Evolutionary conservation across 192 early-diverging fungal genomes (phyloP), one percentile per base, ranked within the genome.

Genomic region (Coemansia sp.): DNA sequence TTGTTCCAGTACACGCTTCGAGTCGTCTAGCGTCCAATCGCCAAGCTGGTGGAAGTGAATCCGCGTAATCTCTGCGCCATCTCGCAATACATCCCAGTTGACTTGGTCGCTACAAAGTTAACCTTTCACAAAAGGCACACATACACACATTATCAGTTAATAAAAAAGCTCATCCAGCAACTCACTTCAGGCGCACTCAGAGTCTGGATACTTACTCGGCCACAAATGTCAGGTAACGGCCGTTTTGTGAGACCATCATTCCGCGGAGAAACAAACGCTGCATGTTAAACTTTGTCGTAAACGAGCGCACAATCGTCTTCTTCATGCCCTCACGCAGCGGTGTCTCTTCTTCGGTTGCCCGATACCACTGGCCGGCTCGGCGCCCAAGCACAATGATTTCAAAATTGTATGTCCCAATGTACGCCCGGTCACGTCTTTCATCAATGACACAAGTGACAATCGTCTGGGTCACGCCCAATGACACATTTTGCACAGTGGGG

Each of bases 261-360:
- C 72, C 63, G 7, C 78, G 68, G 8, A 80, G 63, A n/a, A 72
- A 54, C 47, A 81, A 37, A 14, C 54, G 25, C 39, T 48, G 57
- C 62, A 81, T 71, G n/a, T 68, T 69, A 54, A 81, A 81, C 43
- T 71, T 67, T 43, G 78, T 81, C 16, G 78, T 81, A 56, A 81
- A 81, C 37, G 72, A 71, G 9, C 49, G 54, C 8, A 75, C 58
- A 23, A 81, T 60, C 0, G 78, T 81, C 47, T 66, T 58, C 29
- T 65, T 62, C 62, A 81, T 45, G 31, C 58, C 72, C 5, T 68
- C 66, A 5, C 62, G 56, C 17, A 81, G 31, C 3, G 47, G 39
- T 5, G 53, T 12, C 16, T 75, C 78, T 38, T 74, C 72, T 3
- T 62, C 55, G 1, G 37, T 4, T 4, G 29, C 60, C 27, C 72